Percentiles rank a stretch among this genome's conserved stretches.
These are phyloP conservation scores for Oldenlandia corymbosa DNA, from an alignment of 257 asterid genomes.

Conservation along the genomic window DNA sequence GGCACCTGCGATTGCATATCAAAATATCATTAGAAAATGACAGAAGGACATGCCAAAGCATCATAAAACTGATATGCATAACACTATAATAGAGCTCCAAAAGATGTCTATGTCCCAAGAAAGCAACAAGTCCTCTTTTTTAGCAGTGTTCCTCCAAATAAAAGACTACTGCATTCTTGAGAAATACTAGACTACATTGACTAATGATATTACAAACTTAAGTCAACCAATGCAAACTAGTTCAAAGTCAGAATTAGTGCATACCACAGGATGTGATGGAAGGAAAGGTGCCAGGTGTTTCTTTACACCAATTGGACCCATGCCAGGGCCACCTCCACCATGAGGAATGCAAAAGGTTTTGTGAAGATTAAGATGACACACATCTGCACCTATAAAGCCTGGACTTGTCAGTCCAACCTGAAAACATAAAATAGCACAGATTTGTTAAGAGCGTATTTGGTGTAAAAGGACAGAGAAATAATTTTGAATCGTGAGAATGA, in stretches of 20 bases:
- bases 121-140: background rate
- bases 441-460: background rate
- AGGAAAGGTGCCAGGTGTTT: conserved; percentile 84
- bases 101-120: background rate
- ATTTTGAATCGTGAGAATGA: background rate
- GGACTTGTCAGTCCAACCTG: conserved; percentile 98
- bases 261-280: conserved; percentile 97
- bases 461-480: background rate
- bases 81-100: background rate
- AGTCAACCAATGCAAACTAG: background rate
- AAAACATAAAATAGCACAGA: conserved; percentile 8
- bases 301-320: conserved; percentile 99
- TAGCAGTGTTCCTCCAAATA: background rate
- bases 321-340: conserved; percentile 99
- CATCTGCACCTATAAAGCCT: conserved; percentile 95
- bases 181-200: background rate
- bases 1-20: conserved; percentile 39
- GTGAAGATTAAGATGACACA: conserved; percentile 97
- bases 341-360: conserved; percentile 98
- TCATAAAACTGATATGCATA: background rate
- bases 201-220: background rate
- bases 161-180: background rate
- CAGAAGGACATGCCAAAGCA: background rate
- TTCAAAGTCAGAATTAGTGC: conserved; percentile 4
- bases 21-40: conserved; percentile 8